Percentiles rank a stretch among this genome's conserved stretches.
phyloP scores from a whole-genome alignment of 805 yeast species.

The Myxozyma mucilagina region DNA sequence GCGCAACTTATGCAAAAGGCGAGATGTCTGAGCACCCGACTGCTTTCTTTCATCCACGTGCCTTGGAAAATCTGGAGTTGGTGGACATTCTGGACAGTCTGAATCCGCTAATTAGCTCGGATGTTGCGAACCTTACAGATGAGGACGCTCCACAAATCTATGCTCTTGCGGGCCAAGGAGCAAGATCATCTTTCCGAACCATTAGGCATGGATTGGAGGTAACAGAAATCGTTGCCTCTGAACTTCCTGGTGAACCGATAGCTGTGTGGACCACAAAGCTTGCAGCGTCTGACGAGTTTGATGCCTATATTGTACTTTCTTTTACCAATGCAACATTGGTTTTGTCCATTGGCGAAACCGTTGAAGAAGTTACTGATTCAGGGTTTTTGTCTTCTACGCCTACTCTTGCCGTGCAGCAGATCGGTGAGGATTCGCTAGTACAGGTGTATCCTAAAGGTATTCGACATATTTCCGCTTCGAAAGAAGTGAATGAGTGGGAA shows the following conservation, averaged over 20 bases:
- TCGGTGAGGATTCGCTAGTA: slow-evolving; percentile 62
- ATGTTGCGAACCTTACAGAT: slow-evolving; percentile 39
- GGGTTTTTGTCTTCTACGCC: slow-evolving; percentile 56
- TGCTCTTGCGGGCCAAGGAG: slow-evolving; percentile 47
- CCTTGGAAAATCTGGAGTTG: slow-evolving; percentile 56
- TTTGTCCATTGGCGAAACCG: slow-evolving; percentile 73
- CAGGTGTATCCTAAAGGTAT: slow-evolving; percentile 76
- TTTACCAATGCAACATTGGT: slow-evolving; percentile 68
- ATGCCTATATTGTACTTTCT: slow-evolving; percentile 66
- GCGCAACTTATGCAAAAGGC: slow-evolving; percentile 37
- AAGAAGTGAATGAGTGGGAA: slow-evolving; percentile 63
- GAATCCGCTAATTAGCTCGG: slow-evolving; percentile 55
- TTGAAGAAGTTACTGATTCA: slow-evolving; percentile 70
- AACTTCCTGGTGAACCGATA: slow-evolving; percentile 65
- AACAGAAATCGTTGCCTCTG: slow-evolving; percentile 68
- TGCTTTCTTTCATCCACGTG: slow-evolving; percentile 32
- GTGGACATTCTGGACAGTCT: slow-evolving; percentile 52
- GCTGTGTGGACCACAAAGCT: slow-evolving; percentile 65
- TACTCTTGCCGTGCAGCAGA: slow-evolving; percentile 68
- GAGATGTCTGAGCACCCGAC: slow-evolving; percentile 42
- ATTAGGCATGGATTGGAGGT: slow-evolving; percentile 61
- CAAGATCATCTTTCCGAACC: slow-evolving; percentile 49
- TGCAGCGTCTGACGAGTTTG: slow-evolving; percentile 48
- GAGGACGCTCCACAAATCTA: slow-evolving; percentile 46
- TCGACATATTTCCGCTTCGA: slow-evolving; percentile 50